phyloP scores from a whole-genome alignment of 179 eudicot genomes.

The Sideroxylon spinosum region DNA sequence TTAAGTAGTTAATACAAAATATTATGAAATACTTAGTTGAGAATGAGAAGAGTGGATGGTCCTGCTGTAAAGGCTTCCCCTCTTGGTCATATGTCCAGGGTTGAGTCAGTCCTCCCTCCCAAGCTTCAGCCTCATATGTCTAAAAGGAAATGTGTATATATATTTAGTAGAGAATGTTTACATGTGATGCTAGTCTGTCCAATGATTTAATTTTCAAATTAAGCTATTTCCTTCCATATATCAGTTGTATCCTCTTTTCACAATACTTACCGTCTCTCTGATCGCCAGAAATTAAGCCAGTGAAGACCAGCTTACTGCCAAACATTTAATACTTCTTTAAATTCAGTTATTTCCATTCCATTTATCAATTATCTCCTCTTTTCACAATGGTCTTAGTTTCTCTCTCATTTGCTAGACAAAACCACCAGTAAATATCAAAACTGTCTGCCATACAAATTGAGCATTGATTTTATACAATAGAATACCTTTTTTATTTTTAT shows the following conservation, averaged over 20 bases:
- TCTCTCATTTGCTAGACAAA: not conserved
- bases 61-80: no score
- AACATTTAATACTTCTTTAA: not conserved
- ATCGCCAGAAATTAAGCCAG: no score
- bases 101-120: no score
- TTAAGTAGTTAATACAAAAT: not conserved
- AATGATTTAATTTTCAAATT: no score
- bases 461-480: not conserved
- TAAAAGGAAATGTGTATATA: no score
- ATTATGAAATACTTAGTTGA: not conserved
- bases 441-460: not conserved
- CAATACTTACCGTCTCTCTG: no score
- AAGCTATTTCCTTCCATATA: no score
- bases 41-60: no score
- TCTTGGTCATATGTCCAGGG: no score
- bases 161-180: not conserved
- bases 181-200: not conserved
- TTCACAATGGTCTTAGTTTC: not conserved
- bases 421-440: not conserved
- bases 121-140: no score
- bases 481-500: not conserved
- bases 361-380: constrained; percentile 1
- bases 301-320: no score
- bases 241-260: no score
- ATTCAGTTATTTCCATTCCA: not conserved